Conservation (phyloP, 441 rosid genomes). For the Adansonia gregorii region DNA sequence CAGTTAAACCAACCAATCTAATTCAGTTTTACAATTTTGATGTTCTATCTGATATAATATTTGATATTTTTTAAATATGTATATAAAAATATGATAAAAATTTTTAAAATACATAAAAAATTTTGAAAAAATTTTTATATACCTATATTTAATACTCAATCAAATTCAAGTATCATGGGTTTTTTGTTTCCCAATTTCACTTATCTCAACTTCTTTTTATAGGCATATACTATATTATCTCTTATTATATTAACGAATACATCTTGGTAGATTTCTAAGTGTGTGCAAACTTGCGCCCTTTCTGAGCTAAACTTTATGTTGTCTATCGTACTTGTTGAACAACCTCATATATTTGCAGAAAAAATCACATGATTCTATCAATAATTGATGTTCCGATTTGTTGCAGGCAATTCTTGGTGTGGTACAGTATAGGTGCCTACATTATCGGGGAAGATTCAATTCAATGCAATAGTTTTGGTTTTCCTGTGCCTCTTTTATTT, state of each 20-base stretch:
- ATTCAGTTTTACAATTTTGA: too few species aligned
- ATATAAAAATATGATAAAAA: too few species aligned
- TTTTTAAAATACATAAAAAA: too few species aligned
- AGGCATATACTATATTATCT: background rate
- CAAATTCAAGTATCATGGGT: background rate
- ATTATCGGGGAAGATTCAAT: constrained; percentile 61
- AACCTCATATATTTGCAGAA: background rate
- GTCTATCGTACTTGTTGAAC: background rate
- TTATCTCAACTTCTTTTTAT: constrained; percentile 9
- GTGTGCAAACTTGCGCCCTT: background rate
- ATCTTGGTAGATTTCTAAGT: constrained; percentile 1
- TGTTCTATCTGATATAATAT: too few species aligned
- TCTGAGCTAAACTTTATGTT: background rate
- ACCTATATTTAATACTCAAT: too few species aligned
- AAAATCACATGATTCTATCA: background rate
- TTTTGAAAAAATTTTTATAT: too few species aligned
- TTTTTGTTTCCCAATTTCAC: background rate
- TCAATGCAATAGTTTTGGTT: constrained; percentile 52
- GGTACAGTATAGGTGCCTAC: constrained; percentile 78
- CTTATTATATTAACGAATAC: background rate
- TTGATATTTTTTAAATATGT: too few species aligned
- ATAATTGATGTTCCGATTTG: constrained; percentile 27
- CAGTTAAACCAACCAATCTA: too few species aligned
- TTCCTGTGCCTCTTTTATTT: constrained; percentile 8
- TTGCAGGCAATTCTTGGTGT: constrained; percentile 88